Base-by-base conservation (phyloP, 257 asterid genomes). In the Jacaranda copaia region DNA sequence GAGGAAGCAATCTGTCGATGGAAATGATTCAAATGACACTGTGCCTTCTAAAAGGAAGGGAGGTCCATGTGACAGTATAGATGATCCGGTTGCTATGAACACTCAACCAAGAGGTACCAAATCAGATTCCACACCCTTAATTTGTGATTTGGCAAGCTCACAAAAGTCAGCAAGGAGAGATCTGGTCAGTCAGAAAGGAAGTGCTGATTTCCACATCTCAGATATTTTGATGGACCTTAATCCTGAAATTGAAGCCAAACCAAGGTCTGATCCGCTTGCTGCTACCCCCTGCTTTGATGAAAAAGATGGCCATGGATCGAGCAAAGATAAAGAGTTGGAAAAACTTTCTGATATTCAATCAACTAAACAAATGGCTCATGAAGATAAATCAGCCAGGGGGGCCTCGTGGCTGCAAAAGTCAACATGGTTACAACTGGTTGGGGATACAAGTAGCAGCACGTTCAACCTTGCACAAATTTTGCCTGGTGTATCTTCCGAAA, bases 371-470 rank as follows among this genome's bases (percentile, higher is more conserved):
- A 77, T 72, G 65, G 83, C 58, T 52, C 63, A 65, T 57, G 82
- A 78, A 9, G 82, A 82, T 68, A 81, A 68, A 68, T 40, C 80
- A 67, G 87, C 83, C 56, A 87, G 90, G 77, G 92, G 93, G 58
- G 78, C 83, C 6, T 72, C 91, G 0, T 84, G 91, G 91, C 67
- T 77, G 70, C 87, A 91, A 55, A 89, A 85, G 77, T 87, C 87
- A 59, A 87, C 98, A 9, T 92, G 98, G 97, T 74, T 85, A 65
- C 89, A 91, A 71, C 83, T 92, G 72, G 85, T 94, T 75, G 86
- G 80, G 45, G 87, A 83, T 80, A 5, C 89, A 56, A 84, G 38
- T 39, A 79, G 58, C 67, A 91, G 83, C 62, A 76, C 94, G 2
- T 94, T 94, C 85, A 91, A 85, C 82, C 77, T 94, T 71, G 81